Evolutionary conservation across 352 stramenopile species (phyloP).

Genomic region (Phytophthora meadii): DNA sequence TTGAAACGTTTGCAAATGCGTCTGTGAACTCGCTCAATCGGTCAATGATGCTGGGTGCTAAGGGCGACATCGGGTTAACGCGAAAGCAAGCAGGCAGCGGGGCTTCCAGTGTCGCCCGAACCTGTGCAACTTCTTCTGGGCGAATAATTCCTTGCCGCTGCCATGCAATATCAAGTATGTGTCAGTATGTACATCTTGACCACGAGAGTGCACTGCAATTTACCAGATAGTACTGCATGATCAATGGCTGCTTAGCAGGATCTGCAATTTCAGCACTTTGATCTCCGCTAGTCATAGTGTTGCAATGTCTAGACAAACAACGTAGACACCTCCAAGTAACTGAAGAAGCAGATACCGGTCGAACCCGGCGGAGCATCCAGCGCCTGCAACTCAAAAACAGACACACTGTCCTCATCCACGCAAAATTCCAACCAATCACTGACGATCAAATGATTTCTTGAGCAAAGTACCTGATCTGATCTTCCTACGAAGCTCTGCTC

Average conservation of each 20-base stretch:
- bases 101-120: constrained; percentile 57
- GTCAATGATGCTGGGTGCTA: constrained; percentile 46
- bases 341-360: constrained; percentile 15
- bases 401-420: constrained; percentile 22
- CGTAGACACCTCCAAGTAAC: constrained; percentile 7
- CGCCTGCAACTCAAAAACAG: constrained; percentile 1
- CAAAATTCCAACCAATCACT: constrained; percentile 38
- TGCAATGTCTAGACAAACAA: constrained; percentile 8
- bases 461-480: constrained; percentile 27
- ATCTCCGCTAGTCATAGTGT: constrained; percentile 10
- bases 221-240: constrained; percentile 81
- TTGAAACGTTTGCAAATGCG: constrained; percentile 42
- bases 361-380: constrained; percentile 18
- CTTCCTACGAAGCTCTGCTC: constrained; percentile 9
- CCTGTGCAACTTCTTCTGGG: constrained; percentile 43
- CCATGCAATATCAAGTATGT: constrained; percentile 1
- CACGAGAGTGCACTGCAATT: background rate
- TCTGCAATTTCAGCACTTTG: constrained; percentile 10
- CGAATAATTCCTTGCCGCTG: constrained; percentile 72
- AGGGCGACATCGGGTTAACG: constrained; percentile 55
- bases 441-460: constrained; percentile 32
- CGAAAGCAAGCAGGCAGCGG: constrained; percentile 78
- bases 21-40: constrained; percentile 54
- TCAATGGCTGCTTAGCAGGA: constrained; percentile 36
- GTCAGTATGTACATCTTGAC: background rate